Evolutionary conservation across 2,329 filamentous ascomycete genomes (phyloP).

Genomic region (Myrmaecium sp.): DNA sequence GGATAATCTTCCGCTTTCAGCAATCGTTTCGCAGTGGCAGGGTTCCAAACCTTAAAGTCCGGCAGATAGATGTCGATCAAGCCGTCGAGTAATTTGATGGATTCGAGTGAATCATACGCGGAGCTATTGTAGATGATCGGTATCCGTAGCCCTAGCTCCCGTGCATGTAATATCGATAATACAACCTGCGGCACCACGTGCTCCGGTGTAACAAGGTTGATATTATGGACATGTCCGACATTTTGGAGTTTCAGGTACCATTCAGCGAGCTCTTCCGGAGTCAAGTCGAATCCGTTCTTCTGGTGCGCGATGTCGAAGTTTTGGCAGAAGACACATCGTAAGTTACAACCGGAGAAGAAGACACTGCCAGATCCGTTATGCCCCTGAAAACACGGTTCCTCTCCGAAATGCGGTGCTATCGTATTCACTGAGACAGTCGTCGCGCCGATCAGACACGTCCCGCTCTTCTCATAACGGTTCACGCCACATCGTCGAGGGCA

Average conservation of each 20-base stretch:
- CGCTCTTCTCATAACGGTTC: conserved; percentile 65
- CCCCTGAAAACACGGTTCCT: conserved; percentile 71
- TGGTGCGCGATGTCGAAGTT: conserved; percentile 74
- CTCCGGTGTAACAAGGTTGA: conserved; percentile 75
- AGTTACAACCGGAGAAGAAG: conserved; percentile 64
- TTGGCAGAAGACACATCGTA: conserved; percentile 62
- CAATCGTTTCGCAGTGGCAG: conserved; percentile 47
- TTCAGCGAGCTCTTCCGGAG: conserved; percentile 59
- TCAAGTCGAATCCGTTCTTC: conserved; percentile 63
- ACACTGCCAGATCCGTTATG: conserved; percentile 66
- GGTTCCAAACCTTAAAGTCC: conserved; percentile 71
- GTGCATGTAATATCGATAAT: conserved; percentile 56
- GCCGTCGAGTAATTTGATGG: conserved; percentile 56
- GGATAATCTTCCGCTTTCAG: conserved; percentile 68
- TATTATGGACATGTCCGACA: conserved; percentile 70
- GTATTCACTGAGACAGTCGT: conserved; percentile 64
- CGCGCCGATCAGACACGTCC: conserved; percentile 59
- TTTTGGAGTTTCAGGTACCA: conserved; percentile 76
- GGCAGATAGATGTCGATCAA: conserved; percentile 76
- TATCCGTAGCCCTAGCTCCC: conserved; percentile 49
- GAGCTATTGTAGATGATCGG: conserved; percentile 79
- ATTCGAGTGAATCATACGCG: conserved; percentile 59
- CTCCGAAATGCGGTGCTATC: conserved; percentile 72
- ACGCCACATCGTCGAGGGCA: conserved; percentile 64
- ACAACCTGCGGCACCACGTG: conserved; percentile 75